Conservation (phyloP, 1,284 basidiomycete genomes). For the Anthracocystis panici-leucophaei region DNA sequence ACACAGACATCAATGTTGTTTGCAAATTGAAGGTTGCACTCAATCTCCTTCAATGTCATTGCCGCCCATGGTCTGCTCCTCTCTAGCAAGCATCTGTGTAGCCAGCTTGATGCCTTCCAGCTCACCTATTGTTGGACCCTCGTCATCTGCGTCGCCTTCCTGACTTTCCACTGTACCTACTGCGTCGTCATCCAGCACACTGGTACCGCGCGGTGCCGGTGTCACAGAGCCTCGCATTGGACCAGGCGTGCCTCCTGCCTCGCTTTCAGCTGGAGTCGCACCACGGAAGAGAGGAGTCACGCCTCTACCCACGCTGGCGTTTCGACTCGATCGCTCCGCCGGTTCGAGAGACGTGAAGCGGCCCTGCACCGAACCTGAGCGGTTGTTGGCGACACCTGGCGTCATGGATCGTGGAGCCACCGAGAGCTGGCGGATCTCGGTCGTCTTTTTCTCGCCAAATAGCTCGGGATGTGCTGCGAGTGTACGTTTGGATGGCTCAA, state of each 20-base stretch:
- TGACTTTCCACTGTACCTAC: constrained; percentile 15
- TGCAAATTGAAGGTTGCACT: neutral
- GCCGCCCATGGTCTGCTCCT: constrained; percentile 39
- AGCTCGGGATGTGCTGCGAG: constrained; percentile 49
- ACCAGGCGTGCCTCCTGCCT: constrained; percentile 30
- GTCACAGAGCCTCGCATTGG: constrained; percentile 16
- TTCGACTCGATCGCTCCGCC: constrained; percentile 32
- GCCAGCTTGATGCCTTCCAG: constrained; percentile 52
- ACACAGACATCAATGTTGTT: neutral
- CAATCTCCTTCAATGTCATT: constrained; percentile 53
- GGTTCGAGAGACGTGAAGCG: constrained; percentile 47
- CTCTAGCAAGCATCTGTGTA: constrained; percentile 53
- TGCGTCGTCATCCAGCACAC: constrained; percentile 8
- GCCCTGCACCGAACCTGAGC: constrained; percentile 29
- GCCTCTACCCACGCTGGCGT: constrained; percentile 33
- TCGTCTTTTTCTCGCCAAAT: constrained; percentile 39
- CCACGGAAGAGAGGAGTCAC: constrained; percentile 51
- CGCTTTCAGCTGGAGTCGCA: constrained; percentile 34
- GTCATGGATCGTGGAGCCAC: constrained; percentile 43
- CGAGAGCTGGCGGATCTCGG: constrained; percentile 53
- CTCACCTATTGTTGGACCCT: constrained; percentile 31
- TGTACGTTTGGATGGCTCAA: constrained; percentile 52
- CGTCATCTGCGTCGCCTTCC: constrained; percentile 12
- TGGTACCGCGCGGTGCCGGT: constrained; percentile 17
- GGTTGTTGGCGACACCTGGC: constrained; percentile 21